Conservation (phyloP, 2,329 filamentous ascomycete species). For the Colletotrichum liriopes region DNA sequence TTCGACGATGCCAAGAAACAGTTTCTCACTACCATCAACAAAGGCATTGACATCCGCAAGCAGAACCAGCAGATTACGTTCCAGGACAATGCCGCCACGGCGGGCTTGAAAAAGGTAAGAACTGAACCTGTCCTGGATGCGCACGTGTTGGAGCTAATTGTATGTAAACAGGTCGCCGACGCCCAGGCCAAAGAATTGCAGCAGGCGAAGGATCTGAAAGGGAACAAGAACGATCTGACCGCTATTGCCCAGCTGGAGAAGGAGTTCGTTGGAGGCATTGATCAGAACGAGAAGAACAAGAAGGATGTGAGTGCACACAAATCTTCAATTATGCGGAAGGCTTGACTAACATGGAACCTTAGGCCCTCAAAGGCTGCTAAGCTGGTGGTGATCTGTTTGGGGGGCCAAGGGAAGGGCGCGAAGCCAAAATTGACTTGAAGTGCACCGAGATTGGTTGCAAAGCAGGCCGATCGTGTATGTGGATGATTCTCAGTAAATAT, state of each 20-base stretch:
- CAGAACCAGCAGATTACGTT: conserved; percentile 45
- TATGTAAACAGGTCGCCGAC: not conserved
- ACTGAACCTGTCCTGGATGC: too few species aligned
- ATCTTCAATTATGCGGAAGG: rapidly evolving
- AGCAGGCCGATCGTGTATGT: not conserved
- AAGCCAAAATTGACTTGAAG: not conserved
- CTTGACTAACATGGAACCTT: not conserved
- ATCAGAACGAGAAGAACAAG: conserved; percentile 43
- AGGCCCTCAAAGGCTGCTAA: conserved; percentile 10
- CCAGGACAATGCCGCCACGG: conserved; percentile 35
- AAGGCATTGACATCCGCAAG: conserved; percentile 46
- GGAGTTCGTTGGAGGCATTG: conserved; percentile 44
- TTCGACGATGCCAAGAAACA: conserved; percentile 42
- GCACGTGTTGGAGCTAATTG: not conserved
- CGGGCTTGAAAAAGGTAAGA: conserved; percentile 43
- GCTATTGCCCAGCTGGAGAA: conserved; percentile 11
- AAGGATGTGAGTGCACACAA: not conserved
- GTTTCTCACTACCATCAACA: conserved; percentile 45
- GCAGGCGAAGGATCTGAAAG: conserved; percentile 17
- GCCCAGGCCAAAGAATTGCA: conserved; percentile 25
- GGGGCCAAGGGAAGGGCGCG: not conserved
- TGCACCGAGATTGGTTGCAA: not conserved
- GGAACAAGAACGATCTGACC: not conserved
- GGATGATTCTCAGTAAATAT: not conserved
- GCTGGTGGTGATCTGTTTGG: too few species aligned